These are phyloP conservation scores for Obba rivulosa DNA, from an alignment of 768 basidiomycete species.

Conservation along the genomic window DNA sequence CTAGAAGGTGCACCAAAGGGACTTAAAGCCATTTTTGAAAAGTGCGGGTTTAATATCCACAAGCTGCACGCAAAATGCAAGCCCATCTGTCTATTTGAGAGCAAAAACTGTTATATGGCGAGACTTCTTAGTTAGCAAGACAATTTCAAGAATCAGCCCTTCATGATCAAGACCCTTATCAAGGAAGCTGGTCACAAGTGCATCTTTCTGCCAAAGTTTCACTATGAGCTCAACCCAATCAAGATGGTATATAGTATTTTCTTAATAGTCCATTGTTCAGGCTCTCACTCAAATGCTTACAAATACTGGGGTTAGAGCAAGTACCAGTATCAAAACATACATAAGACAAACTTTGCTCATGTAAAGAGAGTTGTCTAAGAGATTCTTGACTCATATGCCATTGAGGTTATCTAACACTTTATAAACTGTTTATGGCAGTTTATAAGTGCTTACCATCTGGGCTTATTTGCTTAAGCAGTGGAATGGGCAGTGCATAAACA, in stretches of 20 bases:
- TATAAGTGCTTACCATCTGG: slow-evolving; percentile 30
- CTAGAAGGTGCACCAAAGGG: slow-evolving; percentile 34
- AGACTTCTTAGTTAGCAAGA: slow-evolving; percentile 33
- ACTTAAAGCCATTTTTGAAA: slow-evolving; percentile 28
- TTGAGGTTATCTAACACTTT: slow-evolving; percentile 30
- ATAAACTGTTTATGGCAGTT: slow-evolving; percentile 32
- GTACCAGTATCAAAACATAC: slow-evolving; percentile 27
- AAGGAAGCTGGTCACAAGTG: slow-evolving; percentile 28
- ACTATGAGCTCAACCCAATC: slow-evolving; percentile 44
- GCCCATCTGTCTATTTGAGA: slow-evolving; percentile 33
- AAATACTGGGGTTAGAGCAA: slow-evolving; percentile 33
- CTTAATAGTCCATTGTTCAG: not conserved
- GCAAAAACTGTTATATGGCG: slow-evolving; percentile 30
- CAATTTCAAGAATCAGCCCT: slow-evolving; percentile 33
- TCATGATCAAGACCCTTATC: slow-evolving; percentile 29
- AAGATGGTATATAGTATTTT: slow-evolving; percentile 33
- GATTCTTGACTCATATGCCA: slow-evolving; percentile 30
- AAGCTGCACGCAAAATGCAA: slow-evolving; percentile 30
- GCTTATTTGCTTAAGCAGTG: slow-evolving; percentile 32
- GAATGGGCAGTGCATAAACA: slow-evolving; percentile 35
- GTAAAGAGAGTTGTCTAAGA: slow-evolving; percentile 24
- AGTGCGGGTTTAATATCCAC: slow-evolving; percentile 34
- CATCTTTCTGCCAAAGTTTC: slow-evolving; percentile 40
- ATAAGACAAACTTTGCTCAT: slow-evolving; percentile 26
- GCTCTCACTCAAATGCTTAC: not conserved